These are phyloP conservation scores for Blastomyces percursus DNA, from an alignment of 2,329 filamentous ascomycete species.

Conservation along the genomic window DNA sequence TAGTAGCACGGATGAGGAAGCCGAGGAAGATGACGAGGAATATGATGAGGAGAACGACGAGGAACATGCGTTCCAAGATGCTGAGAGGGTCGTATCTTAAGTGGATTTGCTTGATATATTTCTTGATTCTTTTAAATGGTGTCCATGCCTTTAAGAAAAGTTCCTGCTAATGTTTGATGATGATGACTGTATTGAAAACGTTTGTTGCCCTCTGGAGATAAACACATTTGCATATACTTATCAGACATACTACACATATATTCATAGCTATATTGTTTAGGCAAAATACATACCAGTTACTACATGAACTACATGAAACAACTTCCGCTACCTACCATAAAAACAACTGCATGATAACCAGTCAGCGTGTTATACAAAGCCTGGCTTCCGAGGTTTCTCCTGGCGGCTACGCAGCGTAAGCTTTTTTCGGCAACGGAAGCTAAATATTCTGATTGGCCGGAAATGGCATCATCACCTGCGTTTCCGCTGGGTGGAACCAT, in stretches of 20 bases:
- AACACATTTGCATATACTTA: too few species aligned
- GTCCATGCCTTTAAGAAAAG: not conserved
- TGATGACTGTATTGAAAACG: not conserved
- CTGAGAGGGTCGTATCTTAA: not conserved
- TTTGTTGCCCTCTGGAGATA: too few species aligned
- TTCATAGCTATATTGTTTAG: too few species aligned
- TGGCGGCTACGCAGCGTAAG: not conserved
- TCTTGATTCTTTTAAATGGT: not conserved
- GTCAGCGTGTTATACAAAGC: too few species aligned
- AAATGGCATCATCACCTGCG: slow-evolving; percentile 2
- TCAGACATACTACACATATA: too few species aligned
- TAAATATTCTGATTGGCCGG: slow-evolving; percentile 3
- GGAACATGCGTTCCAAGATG: slow-evolving; percentile 3
- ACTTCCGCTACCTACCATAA: too few species aligned
- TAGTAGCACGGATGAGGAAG: slow-evolving; percentile 28
- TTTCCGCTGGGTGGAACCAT: not conserved
- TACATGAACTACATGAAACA: too few species aligned
- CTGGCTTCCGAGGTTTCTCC: too few species aligned
- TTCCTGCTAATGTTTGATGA: not conserved
- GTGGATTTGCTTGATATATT: not conserved
- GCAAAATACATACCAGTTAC: too few species aligned
- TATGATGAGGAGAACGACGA: not conserved
- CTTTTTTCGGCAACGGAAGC: not conserved
- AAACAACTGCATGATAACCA: too few species aligned
- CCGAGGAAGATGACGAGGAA: slow-evolving; percentile 18